Percentiles rank a stretch among this genome's conserved stretches.
Conservation (phyloP, 768 basidiomycete genomes). For the Lactifluus rugatus region DNA sequence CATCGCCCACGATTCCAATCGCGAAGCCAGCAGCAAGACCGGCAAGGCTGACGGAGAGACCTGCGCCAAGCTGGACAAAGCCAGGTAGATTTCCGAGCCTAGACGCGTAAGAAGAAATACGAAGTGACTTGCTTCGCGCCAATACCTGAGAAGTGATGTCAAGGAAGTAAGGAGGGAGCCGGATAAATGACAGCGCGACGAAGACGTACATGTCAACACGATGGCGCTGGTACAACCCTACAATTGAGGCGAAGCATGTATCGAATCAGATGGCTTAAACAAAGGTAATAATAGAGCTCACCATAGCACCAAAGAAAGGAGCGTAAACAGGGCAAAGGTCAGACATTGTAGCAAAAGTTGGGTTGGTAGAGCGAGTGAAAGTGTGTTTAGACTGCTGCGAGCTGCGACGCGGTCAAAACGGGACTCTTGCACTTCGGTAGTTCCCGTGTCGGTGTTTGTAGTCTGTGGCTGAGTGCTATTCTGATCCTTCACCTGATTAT, state of each 20-base stretch:
- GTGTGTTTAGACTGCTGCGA: no score
- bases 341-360: no score
- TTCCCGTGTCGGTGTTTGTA: no score
- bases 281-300: constrained; percentile 32
- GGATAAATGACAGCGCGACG: background rate
- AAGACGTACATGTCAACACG: constrained; percentile 85
- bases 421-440: no score
- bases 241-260: background rate
- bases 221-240: constrained; percentile 96
- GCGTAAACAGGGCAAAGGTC: no score
- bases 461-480: no score
- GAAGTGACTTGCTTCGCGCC: constrained; percentile 59
- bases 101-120: no score
- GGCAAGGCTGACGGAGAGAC: constrained; percentile 85
- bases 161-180: background rate
- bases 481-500: no score
- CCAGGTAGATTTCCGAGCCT: no score
- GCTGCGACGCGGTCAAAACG: no score
- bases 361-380: no score
- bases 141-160: constrained; percentile 43
- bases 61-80: constrained; percentile 90
- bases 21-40: constrained; percentile 97
- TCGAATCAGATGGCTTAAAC: no score
- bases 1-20: constrained; percentile 97
- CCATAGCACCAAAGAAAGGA: constrained; percentile 98